Base-by-base conservation (phyloP, 1,139 yeast species). In the Komagataea norvegica region DNA sequence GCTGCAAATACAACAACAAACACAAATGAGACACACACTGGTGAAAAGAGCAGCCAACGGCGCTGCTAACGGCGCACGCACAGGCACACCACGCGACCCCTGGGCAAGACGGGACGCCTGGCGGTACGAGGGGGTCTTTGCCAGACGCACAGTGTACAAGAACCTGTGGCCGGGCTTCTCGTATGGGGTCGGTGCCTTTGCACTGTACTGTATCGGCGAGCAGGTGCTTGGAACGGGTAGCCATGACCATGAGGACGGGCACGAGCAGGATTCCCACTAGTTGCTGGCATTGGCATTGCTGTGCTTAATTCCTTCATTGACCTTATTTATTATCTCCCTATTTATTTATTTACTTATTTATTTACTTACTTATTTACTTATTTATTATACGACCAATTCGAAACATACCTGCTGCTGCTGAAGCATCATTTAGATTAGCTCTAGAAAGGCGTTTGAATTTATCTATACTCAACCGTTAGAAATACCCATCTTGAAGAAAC, bases 161-260 rank as follows among this genome's bases (percentile, higher is more conserved):
- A 77, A 77, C 43, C 73, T 85, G n/a, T 75, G 86, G 57, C 95
- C 95, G 3, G 95, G 95, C 3, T 72, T 86, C 38, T 87, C 88
- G 29, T 72, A 81, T 36, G 95, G 91, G 29, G 70, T 81, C 22
- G 91, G 78, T 24, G 91, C 91, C 6, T 86, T 86, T 57, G 67
- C 78, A 24, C 69, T 74, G 14, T 81, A 80, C 60, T 69, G 75
- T 48, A 74, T 77, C 29, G 58, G 46, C 26, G 59, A 55, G 43
- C 45, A 45, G 41, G 24, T 54, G 17, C 9, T 31, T 10, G 6
- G n/a, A 3, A 7, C 25, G 14, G 26, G 31, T 4, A 11, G 14
- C 5, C 37, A 40, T 7, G 31, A 33, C 10, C 33, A 44, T 10
- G 47, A 43, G 8, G 36, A 37, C n/a, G 31, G 33, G 6, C 47